Conservation (phyloP, 2,329 filamentous ascomycete genomes). For the Cadophora malorum region DNA sequence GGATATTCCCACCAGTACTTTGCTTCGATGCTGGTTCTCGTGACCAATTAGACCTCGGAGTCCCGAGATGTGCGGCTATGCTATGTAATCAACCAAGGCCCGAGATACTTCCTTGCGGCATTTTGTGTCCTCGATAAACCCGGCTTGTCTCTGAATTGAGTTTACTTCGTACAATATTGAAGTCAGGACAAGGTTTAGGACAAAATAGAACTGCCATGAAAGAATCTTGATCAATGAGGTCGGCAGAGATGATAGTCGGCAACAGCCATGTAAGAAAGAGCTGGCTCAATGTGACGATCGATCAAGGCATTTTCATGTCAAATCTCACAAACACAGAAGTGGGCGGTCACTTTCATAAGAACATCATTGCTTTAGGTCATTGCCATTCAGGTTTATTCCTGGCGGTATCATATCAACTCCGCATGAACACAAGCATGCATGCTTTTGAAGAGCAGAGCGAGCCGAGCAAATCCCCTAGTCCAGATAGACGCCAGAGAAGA, state of each 20-base stretch:
- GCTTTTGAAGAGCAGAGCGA: conserved; percentile 27
- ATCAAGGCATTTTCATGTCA: too few species aligned
- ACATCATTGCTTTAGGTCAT: conserved; percentile 17
- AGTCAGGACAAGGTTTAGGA: too few species aligned
- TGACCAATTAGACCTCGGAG: neutral
- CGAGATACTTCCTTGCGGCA: neutral
- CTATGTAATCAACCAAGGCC: neutral
- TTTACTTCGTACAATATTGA: too few species aligned
- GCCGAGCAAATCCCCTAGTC: conserved; percentile 29
- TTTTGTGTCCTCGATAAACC: neutral
- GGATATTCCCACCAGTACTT: neutral
- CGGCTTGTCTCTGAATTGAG: neutral
- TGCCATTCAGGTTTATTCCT: conserved; percentile 25
- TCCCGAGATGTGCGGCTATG: neutral
- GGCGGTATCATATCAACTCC: conserved; percentile 30
- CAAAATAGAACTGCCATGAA: too few species aligned
- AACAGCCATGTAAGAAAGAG: too few species aligned
- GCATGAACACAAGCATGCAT: conserved; percentile 30
- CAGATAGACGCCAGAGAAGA: conserved; percentile 25
- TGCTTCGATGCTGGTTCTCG: neutral
- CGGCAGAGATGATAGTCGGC: too few species aligned
- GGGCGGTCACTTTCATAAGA: too few species aligned
- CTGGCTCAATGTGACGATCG: too few species aligned
- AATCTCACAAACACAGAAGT: too few species aligned
- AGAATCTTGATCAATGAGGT: too few species aligned